Evolutionary conservation across 306 rosid species (phyloP), one percentile per base, ranked within the genome.

Genomic region (Cajanus cajan): DNA sequence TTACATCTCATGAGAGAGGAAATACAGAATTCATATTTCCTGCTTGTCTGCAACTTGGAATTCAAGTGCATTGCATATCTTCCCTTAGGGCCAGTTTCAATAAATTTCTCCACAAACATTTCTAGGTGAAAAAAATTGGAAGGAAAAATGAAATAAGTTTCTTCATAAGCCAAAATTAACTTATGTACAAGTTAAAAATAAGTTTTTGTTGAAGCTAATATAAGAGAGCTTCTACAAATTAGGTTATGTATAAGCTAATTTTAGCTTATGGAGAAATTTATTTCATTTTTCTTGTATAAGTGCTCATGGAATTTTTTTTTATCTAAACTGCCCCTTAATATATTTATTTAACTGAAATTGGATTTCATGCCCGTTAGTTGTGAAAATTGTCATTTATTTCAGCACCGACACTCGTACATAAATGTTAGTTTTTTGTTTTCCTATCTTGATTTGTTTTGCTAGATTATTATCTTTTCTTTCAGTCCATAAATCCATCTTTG

Each of bases 361-460:
- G 19, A 74, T 16, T 39, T 70, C 45, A 76, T 76, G 66, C 16
- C 39, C 10, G 55, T 14, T 25, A 51, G 18, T 19, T 63, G 34
- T 63, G 40, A 76, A 54, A 15, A 1, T 50, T 39, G 54, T 72
- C 70, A 39, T 72, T 70, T 54, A 43, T 55, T 80, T 80, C 61
- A 25, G 75, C 43, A 33, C 31, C 15, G 39, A 61, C 34, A 37
- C 10, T 4, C n/a, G 34, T 54, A 34, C 47, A 8, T 63, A 61
- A 21, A 13, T 41, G 31, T 45, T 68, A 19, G 36, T 36, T 70
- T 64, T 40, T 70, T 57, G 45, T 71, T 76, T 54, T 65, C 44
- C 52, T 77, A 22, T 47, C 41, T 66, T 58, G 57, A 22, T 34
- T 71, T 66, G 39, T 55, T 71, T 47, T 39, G 36, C 21, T 36